Base-by-base conservation (phyloP, 148 eudicot species). In the Beta vulgaris region DNA sequence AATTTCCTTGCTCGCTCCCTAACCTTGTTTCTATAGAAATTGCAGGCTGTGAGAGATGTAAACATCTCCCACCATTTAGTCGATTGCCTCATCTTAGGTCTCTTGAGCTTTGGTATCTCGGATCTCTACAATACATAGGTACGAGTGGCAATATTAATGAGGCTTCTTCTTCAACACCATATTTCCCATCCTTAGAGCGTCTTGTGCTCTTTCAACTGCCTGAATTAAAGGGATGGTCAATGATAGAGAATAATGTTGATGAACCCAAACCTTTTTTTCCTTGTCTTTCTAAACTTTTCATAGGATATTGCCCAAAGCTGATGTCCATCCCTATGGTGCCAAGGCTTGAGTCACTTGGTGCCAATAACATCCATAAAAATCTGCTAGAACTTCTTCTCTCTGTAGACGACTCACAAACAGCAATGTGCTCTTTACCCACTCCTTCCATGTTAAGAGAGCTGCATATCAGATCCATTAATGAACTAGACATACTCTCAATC, bases 271-370 rank as follows among this genome's bases (percentile, higher is more conserved):
- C 14, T 16, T 7, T 1, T 42, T 67, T 67, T 3, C 51, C 70
- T 10, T n/a, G 6, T 11, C 51, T 67, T 23, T 39, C 19, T 67
- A 3, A 40, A n/a, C 70, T 67, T 34, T 1, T 1, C 28, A 67
- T 67, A n/a, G n/a, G 14, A 25, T 10, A n/a, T 67, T 67, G 70
- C 34, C 51, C 32, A 11, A 39, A 23, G 51, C 32, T 67, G 51
- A 67, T 67, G 70, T 67, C 70, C n/a, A 39, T 67, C 31, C 70
- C 70, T 42, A 12, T 21, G 51, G 70, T n/a, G 6, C 70, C 70
- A 36, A 40, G 19, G 15, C 51, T 67, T 3, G 3, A 10, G 25
- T n/a, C 21, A 25, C 51, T 67, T 6, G 43, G 51, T 65, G 44
- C 10, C 39, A 36, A 39, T 18, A 40, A 31, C 21, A 39, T 65